Percentiles rank a stretch among this genome's conserved stretches.
Conservation (phyloP, 2,329 filamentous ascomycete species). For the Talaromyces marneffei region DNA sequence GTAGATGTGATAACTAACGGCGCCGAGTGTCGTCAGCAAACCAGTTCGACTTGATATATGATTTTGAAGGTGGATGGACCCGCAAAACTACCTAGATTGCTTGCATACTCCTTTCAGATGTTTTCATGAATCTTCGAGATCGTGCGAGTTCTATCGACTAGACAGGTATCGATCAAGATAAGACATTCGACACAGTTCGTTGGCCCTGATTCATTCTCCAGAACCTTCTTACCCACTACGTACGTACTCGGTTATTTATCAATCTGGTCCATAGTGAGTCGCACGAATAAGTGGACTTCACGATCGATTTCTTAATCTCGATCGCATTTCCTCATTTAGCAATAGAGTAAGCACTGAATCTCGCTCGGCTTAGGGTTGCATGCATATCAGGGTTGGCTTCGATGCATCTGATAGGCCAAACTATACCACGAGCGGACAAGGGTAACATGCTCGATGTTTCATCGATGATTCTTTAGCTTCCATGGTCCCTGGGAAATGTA, state of each 20-base stretch:
- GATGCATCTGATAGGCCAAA: neutral
- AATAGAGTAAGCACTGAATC: neutral
- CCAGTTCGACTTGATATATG: neutral
- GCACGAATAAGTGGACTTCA: neutral
- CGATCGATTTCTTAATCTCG: neutral
- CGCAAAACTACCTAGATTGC: too few species aligned
- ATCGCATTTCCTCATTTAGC: neutral
- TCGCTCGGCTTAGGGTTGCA: neutral
- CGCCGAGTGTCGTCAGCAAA: too few species aligned
- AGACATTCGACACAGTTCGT: neutral
- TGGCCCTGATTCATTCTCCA: neutral
- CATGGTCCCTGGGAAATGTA: neutral
- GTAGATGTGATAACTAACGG: too few species aligned
- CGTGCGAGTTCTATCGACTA: too few species aligned
- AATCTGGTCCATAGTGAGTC: neutral
- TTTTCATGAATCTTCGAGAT: neutral
- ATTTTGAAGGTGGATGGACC: neutral
- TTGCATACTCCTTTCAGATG: neutral
- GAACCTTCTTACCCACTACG: neutral
- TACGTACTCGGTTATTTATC: neutral
- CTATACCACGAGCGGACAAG: neutral
- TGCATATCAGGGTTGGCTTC: too few species aligned
- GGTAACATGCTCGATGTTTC: neutral
- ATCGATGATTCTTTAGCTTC: neutral
- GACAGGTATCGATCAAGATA: neutral